Conservation (phyloP, 768 basidiomycete species). For the Leccinum arenicola region DNA sequence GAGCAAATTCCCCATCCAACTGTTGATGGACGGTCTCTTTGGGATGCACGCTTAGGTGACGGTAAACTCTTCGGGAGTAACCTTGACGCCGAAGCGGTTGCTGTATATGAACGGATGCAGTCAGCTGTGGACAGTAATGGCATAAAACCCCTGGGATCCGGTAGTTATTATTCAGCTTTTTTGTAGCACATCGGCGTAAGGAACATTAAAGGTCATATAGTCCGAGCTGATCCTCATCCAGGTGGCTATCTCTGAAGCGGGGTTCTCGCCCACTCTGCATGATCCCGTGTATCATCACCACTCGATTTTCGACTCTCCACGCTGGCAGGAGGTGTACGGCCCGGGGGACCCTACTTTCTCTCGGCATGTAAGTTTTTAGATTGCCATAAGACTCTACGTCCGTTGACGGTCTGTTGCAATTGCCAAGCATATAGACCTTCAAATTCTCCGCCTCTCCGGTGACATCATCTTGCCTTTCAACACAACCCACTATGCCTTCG, state of each 20-base stretch:
- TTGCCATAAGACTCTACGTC: no score
- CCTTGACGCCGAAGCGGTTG: no score
- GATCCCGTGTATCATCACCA: constrained; percentile 76
- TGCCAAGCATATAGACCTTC: constrained; percentile 63
- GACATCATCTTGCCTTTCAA: constrained; percentile 69
- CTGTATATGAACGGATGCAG: no score
- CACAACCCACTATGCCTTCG: constrained; percentile 70
- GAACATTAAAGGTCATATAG: no score
- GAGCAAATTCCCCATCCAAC: constrained; percentile 74
- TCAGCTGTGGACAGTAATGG: no score
- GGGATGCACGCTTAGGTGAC: constrained; percentile 67
- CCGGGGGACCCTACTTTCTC: constrained; percentile 63
- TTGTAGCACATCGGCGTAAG: constrained; percentile 70
- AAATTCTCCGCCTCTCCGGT: constrained; percentile 58
- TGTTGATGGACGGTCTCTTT: constrained; percentile 59
- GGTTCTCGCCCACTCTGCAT: constrained; percentile 33
- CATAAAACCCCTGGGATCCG: constrained; percentile 63
- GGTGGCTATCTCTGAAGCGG: constrained; percentile 35
- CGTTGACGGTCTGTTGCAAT: constrained; percentile 41
- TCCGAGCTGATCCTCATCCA: constrained; percentile 1
- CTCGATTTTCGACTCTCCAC: constrained; percentile 68
- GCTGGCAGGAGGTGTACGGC: constrained; percentile 72
- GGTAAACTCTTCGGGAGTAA: constrained; percentile 33
- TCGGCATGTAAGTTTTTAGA: constrained; percentile 51
- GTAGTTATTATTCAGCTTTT: constrained; percentile 91